Percentiles rank a stretch among this genome's conserved stretches.
These are phyloP conservation scores for Rhizoclosmatium globosum DNA, from an alignment of 192 early-diverging fungal genomes.

Conservation along the genomic window DNA sequence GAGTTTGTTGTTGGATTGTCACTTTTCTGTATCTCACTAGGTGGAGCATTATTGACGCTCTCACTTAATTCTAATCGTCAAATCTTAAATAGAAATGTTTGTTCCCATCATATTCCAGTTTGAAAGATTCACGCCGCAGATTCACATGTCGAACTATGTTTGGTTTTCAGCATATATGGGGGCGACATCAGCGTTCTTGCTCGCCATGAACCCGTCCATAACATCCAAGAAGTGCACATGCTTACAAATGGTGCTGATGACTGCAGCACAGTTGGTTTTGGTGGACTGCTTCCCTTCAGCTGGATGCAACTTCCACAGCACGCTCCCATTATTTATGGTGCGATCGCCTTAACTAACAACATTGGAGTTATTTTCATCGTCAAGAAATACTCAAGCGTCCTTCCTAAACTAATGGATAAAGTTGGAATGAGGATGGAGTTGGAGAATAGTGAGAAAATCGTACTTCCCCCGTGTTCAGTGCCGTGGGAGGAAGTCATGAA, in stretches of 20 bases:
- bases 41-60: not conserved
- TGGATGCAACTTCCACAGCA: not conserved
- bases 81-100: slow-evolving; percentile 12
- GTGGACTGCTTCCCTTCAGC: slow-evolving; percentile 3
- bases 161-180: slow-evolving; percentile 5
- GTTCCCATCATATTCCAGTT: not conserved
- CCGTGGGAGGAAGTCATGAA: not conserved
- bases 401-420: slow-evolving; percentile 7
- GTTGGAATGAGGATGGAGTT: slow-evolving; percentile 12
- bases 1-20: slow-evolving; percentile 19
- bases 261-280: not conserved
- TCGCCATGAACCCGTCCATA: not conserved
- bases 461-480: not conserved
- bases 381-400: not conserved
- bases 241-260: not conserved
- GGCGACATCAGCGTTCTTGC: not conserved
- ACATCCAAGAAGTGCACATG: not conserved
- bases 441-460: not conserved
- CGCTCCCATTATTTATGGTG: slow-evolving; percentile 9
- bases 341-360: slow-evolving; percentile 9
- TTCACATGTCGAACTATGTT: not conserved
- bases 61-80: not conserved
- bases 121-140: too few species aligned
- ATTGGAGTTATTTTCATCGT: slow-evolving; percentile 6
- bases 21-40: slow-evolving; percentile 2